Conservation (phyloP, 2,329 filamentous ascomycete species). For the Xylariaceae sp. region DNA sequence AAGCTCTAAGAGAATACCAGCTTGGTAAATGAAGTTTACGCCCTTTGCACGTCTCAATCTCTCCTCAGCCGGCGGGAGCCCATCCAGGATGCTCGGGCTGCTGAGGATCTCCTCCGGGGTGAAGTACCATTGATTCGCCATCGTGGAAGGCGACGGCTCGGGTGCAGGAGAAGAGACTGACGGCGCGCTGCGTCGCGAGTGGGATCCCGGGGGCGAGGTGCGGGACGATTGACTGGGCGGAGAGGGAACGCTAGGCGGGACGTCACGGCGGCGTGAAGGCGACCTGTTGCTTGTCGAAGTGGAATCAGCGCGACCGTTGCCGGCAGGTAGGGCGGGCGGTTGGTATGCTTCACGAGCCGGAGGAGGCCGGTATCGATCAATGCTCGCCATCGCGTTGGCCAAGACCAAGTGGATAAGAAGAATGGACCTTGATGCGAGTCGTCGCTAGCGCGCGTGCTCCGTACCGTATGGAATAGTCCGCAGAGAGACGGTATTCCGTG, state of each 20-base stretch:
- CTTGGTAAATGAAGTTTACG: constrained; percentile 93
- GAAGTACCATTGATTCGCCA: constrained; percentile 77
- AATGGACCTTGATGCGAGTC: background rate
- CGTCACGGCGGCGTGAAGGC: constrained; percentile 46
- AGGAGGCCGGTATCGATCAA: constrained; percentile 55
- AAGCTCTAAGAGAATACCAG: constrained; percentile 84
- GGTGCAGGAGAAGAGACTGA: constrained; percentile 40
- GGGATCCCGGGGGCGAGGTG: constrained; percentile 45
- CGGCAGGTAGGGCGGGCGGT: constrained; percentile 42
- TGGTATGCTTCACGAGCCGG: constrained; percentile 51
- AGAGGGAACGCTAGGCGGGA: constrained; percentile 58
- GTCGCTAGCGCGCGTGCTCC: background rate
- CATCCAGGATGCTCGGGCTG: constrained; percentile 79
- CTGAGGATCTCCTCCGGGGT: constrained; percentile 74
- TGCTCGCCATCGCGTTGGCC: constrained; percentile 48
- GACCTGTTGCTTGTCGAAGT: constrained; percentile 34
- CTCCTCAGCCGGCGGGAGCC: constrained; percentile 72
- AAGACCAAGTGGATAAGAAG: constrained; percentile 11
- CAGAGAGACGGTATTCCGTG: background rate
- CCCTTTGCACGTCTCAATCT: constrained; percentile 79
- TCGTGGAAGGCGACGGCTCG: constrained; percentile 31
- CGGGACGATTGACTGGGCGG: constrained; percentile 52
- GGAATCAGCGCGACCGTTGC: constrained; percentile 27
- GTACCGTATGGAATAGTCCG: background rate
- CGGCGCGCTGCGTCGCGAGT: constrained; percentile 38